Evolutionary conservation across 306 rosid genomes (phyloP).

Genomic region (Prunus mongolica): DNA sequence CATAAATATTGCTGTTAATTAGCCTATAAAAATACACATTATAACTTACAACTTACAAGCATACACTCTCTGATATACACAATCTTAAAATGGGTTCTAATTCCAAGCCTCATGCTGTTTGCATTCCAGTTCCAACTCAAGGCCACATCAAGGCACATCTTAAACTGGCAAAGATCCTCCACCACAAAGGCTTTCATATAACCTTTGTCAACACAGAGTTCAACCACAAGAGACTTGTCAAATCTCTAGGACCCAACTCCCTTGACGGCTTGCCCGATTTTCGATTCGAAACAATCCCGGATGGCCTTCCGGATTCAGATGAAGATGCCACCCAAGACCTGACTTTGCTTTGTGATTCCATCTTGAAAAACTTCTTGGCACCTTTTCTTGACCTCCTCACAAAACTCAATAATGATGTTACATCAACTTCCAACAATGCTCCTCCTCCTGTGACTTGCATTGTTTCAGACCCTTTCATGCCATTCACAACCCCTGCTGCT

Average conservation of each 20-base stretch:
- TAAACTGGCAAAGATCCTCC: constrained; percentile 18
- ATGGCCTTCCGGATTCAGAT: background rate
- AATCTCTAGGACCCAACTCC: background rate
- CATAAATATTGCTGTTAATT: too few species aligned
- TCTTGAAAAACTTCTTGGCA: background rate
- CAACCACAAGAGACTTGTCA: constrained; percentile 10
- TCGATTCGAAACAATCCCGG: constrained; percentile 1
- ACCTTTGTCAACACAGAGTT: constrained; percentile 19
- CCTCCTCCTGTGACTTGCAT: background rate
- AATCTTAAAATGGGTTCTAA: too few species aligned
- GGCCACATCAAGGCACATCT: constrained; percentile 19
- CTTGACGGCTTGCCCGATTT: background rate
- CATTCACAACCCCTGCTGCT: background rate
- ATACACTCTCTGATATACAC: too few species aligned
- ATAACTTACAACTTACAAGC: too few species aligned
- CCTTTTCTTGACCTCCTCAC: background rate
- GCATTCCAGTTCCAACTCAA: constrained; percentile 5
- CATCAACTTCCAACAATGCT: background rate
- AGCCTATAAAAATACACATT: too few species aligned
- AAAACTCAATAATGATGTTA: background rate
- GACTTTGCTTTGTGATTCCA: background rate
- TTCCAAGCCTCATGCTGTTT: constrained; percentile 14
- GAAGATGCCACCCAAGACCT: constrained; percentile 1
- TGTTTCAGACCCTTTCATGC: background rate
- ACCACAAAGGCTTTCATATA: constrained; percentile 16